Evolutionary conservation across 2,329 filamentous ascomycete species (phyloP).

Genomic region (Pleurostoma richardsiae): DNA sequence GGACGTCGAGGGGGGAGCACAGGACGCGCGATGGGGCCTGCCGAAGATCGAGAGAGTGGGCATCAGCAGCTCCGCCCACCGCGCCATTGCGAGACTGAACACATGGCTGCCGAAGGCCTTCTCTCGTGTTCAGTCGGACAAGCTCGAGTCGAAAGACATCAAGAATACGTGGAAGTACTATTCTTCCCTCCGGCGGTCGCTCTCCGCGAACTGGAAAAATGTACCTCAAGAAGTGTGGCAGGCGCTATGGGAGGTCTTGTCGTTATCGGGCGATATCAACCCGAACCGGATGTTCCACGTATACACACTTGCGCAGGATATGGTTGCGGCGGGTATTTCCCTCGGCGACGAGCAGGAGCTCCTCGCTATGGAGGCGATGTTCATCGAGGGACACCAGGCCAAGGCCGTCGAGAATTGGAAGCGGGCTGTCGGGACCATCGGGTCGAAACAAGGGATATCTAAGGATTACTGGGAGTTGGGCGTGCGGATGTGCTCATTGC

Average conservation of each 20-base stretch:
- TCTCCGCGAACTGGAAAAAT: slow-evolving; percentile 41
- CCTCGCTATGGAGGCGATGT: slow-evolving; percentile 63
- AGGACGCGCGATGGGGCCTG: slow-evolving; percentile 23
- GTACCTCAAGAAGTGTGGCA: slow-evolving; percentile 59
- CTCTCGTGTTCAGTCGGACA: slow-evolving; percentile 28
- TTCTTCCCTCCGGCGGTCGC: slow-evolving; percentile 33
- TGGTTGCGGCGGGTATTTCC: slow-evolving; percentile 51
- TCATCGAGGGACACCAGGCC: slow-evolving; percentile 54
- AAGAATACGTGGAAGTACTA: slow-evolving; percentile 43
- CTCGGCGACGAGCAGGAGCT: slow-evolving; percentile 56
- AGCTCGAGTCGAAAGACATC: slow-evolving; percentile 17
- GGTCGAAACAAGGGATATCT: slow-evolving; percentile 39
- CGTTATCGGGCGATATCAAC: slow-evolving; percentile 44
- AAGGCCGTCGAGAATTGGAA: slow-evolving; percentile 62
- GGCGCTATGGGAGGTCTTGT: slow-evolving; percentile 60
- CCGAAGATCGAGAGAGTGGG: slow-evolving; percentile 5
- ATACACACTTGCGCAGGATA: slow-evolving; percentile 59
- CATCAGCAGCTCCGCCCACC: slow-evolving; percentile 12
- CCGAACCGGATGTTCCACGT: slow-evolving; percentile 56
- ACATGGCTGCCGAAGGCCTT: slow-evolving; percentile 17
- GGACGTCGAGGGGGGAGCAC: slow-evolving; percentile 21
- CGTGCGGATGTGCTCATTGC: slow-evolving; percentile 56
- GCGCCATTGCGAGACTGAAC: slow-evolving; percentile 20
- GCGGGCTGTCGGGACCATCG: slow-evolving; percentile 48
- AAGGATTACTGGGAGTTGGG: slow-evolving; percentile 60